Conservation (phyloP, 129 eudicot genomes). For the Tagetes patula region DNA sequence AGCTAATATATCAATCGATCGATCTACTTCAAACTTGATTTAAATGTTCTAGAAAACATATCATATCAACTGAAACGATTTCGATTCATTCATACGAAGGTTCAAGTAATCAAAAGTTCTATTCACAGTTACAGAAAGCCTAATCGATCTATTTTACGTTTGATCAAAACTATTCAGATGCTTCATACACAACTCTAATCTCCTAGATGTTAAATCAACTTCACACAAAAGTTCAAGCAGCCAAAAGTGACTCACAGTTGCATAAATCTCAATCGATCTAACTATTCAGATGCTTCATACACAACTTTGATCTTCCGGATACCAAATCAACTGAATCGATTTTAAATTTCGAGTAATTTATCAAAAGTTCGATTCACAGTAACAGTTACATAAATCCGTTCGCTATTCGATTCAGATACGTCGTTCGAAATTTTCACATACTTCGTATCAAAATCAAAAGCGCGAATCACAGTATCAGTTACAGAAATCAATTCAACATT, state of each 20-base stretch:
- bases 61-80: not conserved
- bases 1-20: not conserved
- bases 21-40: not conserved
- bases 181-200: not conserved
- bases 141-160: not conserved
- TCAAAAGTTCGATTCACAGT: slow-evolving; percentile 10
- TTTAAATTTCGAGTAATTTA: not conserved
- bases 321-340: slow-evolving; percentile 17
- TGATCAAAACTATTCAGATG: not conserved
- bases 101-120: not conserved
- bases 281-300: not conserved
- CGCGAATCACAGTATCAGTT: not conserved
- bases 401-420: slow-evolving; percentile 14
- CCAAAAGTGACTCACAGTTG: not conserved
- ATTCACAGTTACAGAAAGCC: not conserved
- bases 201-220: slow-evolving; percentile 19
- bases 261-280: not conserved
- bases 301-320: slow-evolving; percentile 12
- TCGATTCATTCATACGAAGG: not conserved
- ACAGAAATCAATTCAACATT: slow-evolving; percentile 5
- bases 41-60: slow-evolving; percentile 18
- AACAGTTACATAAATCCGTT: not conserved
- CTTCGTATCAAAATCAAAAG: slow-evolving; percentile 6
- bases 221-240: not conserved
- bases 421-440: not conserved